These are phyloP conservation scores for Talaromyces ruber DNA, from an alignment of 495 filamentous ascomycete genomes.

Conservation along the genomic window DNA sequence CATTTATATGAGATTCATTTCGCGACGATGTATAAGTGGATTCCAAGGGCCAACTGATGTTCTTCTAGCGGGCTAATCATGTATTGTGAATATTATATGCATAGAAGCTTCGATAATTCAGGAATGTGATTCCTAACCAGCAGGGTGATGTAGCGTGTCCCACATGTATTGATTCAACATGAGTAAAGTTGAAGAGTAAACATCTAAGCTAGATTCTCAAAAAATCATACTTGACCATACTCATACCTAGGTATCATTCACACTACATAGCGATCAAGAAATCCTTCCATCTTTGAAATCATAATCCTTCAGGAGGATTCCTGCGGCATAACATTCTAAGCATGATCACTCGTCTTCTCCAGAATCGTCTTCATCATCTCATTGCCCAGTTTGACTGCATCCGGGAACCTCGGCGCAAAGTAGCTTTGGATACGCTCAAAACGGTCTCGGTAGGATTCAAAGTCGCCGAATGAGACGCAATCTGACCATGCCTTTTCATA, in stretches of 20 bases:
- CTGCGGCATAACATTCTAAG: background rate
- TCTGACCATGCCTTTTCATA: conserved; percentile 75
- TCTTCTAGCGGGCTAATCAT: too few relatives aligned
- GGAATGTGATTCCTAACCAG: too few relatives aligned
- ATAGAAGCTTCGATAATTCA: too few relatives aligned
- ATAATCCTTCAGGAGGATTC: background rate
- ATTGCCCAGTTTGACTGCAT: conserved; percentile 79
- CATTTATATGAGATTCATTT: background rate
- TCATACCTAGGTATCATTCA: background rate
- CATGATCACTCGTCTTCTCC: conserved; percentile 51
- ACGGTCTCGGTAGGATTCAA: conserved; percentile 79
- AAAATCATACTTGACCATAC: background rate
- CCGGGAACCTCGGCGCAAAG: conserved; percentile 81
- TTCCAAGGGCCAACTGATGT: too few relatives aligned
- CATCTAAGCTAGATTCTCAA: background rate
- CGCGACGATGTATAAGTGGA: background rate
- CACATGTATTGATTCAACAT: background rate
- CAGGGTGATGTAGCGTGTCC: background rate
- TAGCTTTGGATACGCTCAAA: conserved; percentile 84
- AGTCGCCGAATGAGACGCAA: conserved; percentile 81
- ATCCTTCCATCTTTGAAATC: background rate
- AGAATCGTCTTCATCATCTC: conserved; percentile 96
- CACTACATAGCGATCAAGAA: background rate
- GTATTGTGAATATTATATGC: too few relatives aligned
- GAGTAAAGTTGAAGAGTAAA: background rate